Conservation (phyloP, 2,329 filamentous ascomycete species). For the Aureobasidium sp. region DNA sequence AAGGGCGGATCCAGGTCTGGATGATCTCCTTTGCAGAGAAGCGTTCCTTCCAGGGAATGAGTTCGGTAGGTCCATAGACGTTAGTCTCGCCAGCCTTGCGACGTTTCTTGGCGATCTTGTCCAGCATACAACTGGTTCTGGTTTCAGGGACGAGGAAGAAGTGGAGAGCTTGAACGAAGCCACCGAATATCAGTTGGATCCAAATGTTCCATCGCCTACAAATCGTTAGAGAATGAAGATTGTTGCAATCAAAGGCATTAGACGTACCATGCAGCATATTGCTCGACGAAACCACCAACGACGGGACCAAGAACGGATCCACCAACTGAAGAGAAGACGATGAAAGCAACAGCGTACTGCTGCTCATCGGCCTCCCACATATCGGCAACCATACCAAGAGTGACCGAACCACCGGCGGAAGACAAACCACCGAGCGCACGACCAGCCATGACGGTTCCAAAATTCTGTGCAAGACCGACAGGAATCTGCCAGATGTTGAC, state of each 20-base stretch:
- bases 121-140: conserved; percentile 68
- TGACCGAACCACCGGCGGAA: conserved; percentile 57
- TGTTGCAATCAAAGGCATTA: too few species aligned
- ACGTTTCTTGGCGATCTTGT: conserved; percentile 66
- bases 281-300: conserved; percentile 28
- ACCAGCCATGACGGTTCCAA: conserved; percentile 37
- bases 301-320: conserved; percentile 30
- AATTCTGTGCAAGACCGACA: conserved; percentile 38
- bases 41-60: conserved; percentile 39
- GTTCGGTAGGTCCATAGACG: conserved; percentile 68
- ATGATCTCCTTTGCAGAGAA: conserved; percentile 37
- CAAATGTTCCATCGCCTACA: conserved; percentile 61
- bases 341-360: conserved; percentile 53
- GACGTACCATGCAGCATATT: conserved; percentile 47
- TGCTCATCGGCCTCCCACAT: conserved; percentile 53
- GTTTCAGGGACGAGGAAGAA: conserved; percentile 66
- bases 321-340: conserved; percentile 38
- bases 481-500: conserved; percentile 49
- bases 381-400: conserved; percentile 57
- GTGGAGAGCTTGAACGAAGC: conserved; percentile 53
- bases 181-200: conserved; percentile 80
- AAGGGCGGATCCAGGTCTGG: conserved; percentile 55
- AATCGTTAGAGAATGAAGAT: neutral
- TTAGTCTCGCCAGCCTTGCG: conserved; percentile 53
- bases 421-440: conserved; percentile 48